Evolutionary conservation across 371 early-diverging fungal genomes (phyloP).

Genomic region (Mortierella sp.): DNA sequence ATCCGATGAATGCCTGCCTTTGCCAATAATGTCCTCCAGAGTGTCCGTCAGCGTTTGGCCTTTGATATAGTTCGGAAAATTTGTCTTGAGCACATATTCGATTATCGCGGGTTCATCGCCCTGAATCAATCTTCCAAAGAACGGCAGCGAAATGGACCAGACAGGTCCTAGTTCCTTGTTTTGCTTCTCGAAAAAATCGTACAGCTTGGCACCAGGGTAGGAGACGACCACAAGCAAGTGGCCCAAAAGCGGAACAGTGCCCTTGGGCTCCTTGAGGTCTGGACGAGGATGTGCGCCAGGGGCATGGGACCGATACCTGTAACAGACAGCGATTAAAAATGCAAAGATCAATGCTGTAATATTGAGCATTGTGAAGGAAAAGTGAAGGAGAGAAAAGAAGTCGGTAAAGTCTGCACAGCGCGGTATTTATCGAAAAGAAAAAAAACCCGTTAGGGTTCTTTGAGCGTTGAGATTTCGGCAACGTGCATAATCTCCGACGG

Average conservation of each 20-base stretch:
- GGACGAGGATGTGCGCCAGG: conserved; percentile 25
- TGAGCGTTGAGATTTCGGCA: no score
- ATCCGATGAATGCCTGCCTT: conserved; percentile 2
- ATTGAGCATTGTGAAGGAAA: no score
- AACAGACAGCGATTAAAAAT: conserved; percentile 4
- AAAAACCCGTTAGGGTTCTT: no score
- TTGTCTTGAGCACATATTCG: conserved; percentile 35
- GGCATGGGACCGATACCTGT: conserved; percentile 31
- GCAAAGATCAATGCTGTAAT: background rate
- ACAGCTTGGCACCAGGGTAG: conserved; percentile 16
- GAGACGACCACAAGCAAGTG: conserved; percentile 22
- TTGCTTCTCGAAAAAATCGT: conserved; percentile 24
- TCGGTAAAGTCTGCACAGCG: no score
- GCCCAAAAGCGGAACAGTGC: conserved; percentile 27
- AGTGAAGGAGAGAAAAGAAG: no score
- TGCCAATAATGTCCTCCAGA: conserved; percentile 17
- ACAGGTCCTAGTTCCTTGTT: conserved; percentile 26
- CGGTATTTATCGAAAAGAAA: no score
- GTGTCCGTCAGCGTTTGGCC: conserved; percentile 5
- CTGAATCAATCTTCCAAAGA: conserved; percentile 28
- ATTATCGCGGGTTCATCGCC: conserved; percentile 24
- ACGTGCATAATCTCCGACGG: no score
- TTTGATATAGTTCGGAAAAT: conserved; percentile 26
- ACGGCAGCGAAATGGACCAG: conserved; percentile 29
- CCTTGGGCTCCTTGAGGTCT: conserved; percentile 37